Conservation (phyloP, 192 early-diverging fungal species). For the Backusella tarrabulga region DNA sequence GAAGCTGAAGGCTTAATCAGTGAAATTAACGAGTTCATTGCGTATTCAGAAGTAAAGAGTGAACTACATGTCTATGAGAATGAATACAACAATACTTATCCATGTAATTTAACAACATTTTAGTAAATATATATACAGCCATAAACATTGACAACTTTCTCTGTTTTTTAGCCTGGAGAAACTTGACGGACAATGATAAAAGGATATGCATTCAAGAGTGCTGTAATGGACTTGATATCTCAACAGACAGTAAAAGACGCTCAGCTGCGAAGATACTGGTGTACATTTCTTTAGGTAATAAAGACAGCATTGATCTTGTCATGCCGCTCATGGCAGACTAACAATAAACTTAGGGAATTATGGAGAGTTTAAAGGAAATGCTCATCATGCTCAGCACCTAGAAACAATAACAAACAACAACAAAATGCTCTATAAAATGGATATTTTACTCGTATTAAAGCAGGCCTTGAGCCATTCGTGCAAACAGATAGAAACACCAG, state of each 20-base stretch:
- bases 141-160: neutral
- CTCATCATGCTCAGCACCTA: neutral
- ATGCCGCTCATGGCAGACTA: neutral
- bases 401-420: conserved; percentile 35
- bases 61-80: conserved; percentile 35
- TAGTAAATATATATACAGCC: neutral
- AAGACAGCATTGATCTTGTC: neutral
- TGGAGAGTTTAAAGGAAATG: conserved; percentile 1
- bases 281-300: conserved; percentile 67
- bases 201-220: conserved; percentile 48
- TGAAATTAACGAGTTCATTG: conserved; percentile 60
- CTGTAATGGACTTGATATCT: conserved; percentile 58
- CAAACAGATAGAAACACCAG: conserved; percentile 44
- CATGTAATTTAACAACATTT: conserved; percentile 21
- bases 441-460: conserved; percentile 56
- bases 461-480: conserved; percentile 58
- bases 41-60: conserved; percentile 50
- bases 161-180: conserved; percentile 41
- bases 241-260: conserved; percentile 44
- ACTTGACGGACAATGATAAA: conserved; percentile 37
- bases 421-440: conserved; percentile 52
- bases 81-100: conserved; percentile 40
- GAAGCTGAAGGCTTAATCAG: conserved; percentile 43
- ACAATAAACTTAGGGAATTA: neutral
- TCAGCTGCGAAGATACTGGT: conserved; percentile 54